phyloP scores from a whole-genome alignment of 2,329 filamentous ascomycete genomes.

The Akanthomyces muscarius region DNA sequence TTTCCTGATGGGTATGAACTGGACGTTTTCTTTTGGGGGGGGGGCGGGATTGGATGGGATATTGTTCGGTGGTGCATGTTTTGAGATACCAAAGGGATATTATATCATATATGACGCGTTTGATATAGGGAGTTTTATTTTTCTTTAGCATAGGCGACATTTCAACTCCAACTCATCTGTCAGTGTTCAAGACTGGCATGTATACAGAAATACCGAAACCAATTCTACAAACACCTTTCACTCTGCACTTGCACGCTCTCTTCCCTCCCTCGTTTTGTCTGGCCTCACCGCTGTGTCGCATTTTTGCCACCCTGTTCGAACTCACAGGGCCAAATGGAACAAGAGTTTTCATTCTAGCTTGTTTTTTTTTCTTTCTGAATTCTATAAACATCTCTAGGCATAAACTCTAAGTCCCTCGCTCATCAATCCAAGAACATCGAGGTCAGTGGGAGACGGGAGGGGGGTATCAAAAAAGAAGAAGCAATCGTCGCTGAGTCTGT shows the following conservation, averaged over 20 bases:
- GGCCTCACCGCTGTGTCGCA: no score
- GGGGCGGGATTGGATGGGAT: neutral
- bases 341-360: neutral
- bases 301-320: no score
- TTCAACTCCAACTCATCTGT: neutral
- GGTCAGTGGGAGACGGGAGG: neutral
- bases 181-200: neutral
- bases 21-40: no score
- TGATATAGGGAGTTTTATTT: neutral
- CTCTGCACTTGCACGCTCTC: neutral
- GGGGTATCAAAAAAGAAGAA: conserved; percentile 1
- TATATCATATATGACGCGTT: neutral
- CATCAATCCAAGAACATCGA: conserved; percentile 15
- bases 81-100: neutral
- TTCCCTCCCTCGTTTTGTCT: no score
- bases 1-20: neutral
- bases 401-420: neutral
- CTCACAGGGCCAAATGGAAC: no score
- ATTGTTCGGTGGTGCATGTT: neutral
- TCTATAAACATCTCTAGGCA: neutral
- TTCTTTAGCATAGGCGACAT: conserved; percentile 1
- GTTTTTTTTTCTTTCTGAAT: neutral
- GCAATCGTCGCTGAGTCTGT: neutral
- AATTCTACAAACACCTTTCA: neutral
- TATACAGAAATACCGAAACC: neutral